These are phyloP conservation scores for Penicillium brevicompactum DNA, from an alignment of 2,329 filamentous ascomycete species.

Conservation along the genomic window DNA sequence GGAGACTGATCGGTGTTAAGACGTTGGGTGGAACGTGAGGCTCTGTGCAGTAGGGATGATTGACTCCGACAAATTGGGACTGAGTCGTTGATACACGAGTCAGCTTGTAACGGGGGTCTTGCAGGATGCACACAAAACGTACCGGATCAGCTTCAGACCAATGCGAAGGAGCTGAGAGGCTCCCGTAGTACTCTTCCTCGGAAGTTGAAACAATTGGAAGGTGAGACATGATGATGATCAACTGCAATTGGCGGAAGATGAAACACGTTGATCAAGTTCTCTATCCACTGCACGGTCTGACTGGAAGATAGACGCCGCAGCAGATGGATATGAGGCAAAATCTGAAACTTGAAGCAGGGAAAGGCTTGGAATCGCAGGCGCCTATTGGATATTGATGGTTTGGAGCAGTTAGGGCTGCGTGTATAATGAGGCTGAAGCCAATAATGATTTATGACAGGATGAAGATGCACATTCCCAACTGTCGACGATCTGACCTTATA, in stretches of 20 bases:
- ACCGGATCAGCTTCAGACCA: constrained; percentile 36
- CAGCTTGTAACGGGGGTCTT: constrained; percentile 10
- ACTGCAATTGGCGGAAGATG: constrained; percentile 29
- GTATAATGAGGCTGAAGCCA: constrained; percentile 5
- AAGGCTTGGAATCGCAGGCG: constrained; percentile 10
- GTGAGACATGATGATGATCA: constrained; percentile 31
- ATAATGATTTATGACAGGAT: not conserved
- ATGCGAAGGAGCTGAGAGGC: constrained; percentile 28
- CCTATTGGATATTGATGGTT: constrained; percentile 12
- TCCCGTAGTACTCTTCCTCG: constrained; percentile 32
- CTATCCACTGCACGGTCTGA: constrained; percentile 13
- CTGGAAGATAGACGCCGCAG: constrained; percentile 21
- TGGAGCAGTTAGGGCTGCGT: not conserved
- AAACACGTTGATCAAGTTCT: constrained; percentile 15
- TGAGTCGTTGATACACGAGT: constrained; percentile 9
- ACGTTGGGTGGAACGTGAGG: constrained; percentile 31
- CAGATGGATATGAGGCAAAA: constrained; percentile 29
- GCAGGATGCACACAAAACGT: constrained; percentile 18
- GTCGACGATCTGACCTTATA: constrained; percentile 18
- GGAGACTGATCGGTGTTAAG: constrained; percentile 43
- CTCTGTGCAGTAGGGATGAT: constrained; percentile 37
- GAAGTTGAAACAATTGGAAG: constrained; percentile 23
- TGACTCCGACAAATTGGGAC: constrained; percentile 28
- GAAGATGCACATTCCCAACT: constrained; percentile 6
- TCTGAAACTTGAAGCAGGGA: constrained; percentile 17